Base-by-base conservation (phyloP, 768 basidiomycete species). In the Mycena rosella region DNA sequence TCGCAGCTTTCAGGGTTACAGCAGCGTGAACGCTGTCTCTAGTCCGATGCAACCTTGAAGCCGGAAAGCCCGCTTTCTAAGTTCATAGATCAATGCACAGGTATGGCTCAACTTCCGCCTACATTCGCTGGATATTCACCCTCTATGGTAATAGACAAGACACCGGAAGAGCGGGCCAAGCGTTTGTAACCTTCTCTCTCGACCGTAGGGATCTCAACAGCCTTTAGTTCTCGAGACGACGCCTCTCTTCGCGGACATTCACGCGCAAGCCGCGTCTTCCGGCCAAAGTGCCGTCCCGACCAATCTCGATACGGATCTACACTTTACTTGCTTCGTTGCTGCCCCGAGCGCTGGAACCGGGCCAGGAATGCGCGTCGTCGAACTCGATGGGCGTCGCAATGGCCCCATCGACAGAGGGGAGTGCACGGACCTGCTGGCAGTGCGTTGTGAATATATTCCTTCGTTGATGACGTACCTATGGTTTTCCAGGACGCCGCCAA, bases 261-360 rank as follows among this genome's bases (percentile, higher is more conserved):
- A 98, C 69, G 85, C 86, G 0, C 86, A 89, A 42, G 87, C 89
- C 1, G 93, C 94, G 0, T 79, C 83, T 0, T 75, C 86, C 0
- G 95, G 94, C 10, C 95, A 97, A 79, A 88, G 88, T 6, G 80
- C 82, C 1, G 84, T 90, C 0, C 90, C 93, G 3, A 78, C 80
- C 1, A 84, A 93, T 71, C 81, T 90, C 11, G 83, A 94, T 42
- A 92, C 92, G 0, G 85, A 93, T 72, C 82, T 95, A 10, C 96
- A 98, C 78, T 98, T 96, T 70, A 93, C 93, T 1, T 90, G 91
- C 73, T 98, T 98, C 73, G 88, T 98, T 36, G 84, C 85, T 64
- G 93, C 92, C 0, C 88, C 89, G 1, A 82, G 61, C 32, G 30
- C 58, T 38, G 44, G 55, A 59, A 10, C 53, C 74, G 68, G 78